Evolutionary conservation across 495 filamentous ascomycete genomes (phyloP).

Genomic region (Aspergillus affinis): DNA sequence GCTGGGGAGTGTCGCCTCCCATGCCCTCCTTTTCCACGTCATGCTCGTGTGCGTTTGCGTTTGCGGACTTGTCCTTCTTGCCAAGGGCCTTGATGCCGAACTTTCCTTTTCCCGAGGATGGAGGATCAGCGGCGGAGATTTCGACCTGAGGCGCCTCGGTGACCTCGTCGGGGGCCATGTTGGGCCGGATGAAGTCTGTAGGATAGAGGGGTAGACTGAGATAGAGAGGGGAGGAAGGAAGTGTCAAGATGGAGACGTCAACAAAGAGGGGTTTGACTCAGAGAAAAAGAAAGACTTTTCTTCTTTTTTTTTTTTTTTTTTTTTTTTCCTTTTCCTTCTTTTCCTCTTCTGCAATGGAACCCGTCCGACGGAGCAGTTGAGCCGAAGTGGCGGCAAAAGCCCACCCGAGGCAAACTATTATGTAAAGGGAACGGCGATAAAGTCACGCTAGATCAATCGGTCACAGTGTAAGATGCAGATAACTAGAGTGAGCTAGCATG

Average conservation of each 20-base stretch:
- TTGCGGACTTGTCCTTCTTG: constrained; percentile 1
- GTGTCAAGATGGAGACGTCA: neutral
- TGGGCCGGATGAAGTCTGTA: neutral
- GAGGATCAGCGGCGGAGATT: neutral
- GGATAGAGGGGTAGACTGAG: neutral
- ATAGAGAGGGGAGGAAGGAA: neutral
- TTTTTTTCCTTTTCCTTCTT: neutral
- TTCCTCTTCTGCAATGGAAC: neutral
- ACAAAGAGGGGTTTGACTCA: neutral
- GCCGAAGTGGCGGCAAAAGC: too few relatives aligned
- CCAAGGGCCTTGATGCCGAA: neutral
- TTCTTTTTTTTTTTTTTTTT: constrained; percentile 2
- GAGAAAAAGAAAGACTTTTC: neutral
- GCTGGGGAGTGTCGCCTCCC: constrained; percentile 7
- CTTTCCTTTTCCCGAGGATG: neutral
- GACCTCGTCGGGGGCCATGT: constrained; percentile 8
- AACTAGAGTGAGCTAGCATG: neutral
- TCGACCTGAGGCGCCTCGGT: constrained; percentile 5
- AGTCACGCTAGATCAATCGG: neutral
- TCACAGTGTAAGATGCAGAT: too few relatives aligned
- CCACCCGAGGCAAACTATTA: constrained; percentile 1
- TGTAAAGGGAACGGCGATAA: neutral
- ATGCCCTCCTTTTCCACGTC: constrained; percentile 8
- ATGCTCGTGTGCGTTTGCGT: neutral
- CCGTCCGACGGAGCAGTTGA: neutral